Base-by-base conservation (phyloP, 2,329 filamentous ascomycete species). In the Paracoccidioides lutzii region DNA sequence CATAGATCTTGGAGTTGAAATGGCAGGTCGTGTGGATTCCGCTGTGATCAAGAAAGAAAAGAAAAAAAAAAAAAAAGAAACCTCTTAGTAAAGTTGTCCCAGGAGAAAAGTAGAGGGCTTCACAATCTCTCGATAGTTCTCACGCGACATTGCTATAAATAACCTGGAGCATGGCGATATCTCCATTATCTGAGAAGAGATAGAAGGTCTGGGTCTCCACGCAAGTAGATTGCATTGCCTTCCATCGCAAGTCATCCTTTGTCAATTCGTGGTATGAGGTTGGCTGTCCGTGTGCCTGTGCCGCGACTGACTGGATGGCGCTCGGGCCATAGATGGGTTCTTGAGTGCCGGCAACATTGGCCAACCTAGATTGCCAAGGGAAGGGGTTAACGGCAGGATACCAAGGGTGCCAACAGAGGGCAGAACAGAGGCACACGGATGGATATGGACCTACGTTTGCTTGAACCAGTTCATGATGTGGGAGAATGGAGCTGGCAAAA, bases 81-180 rank as follows among this genome's bases (percentile, higher is more conserved):
- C 33, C 52, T 48, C 53, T 55, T 52, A 59, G 57, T 51, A 50
- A 35, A 40, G 40, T 38, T 40, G 38, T 35, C 46, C n/a, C 14
- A 38, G 38, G 41, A 44, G 42, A 38, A 22, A 32, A 12, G 44
- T 6, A 46, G 32, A 43, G 8, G 12, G 38, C 37, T 30, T n/a
- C 49, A 30, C 15, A 35, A 30, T 35, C 49, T 22, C 35, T 22
- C 9, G 37, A 22, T 15, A n/a, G 15, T 52, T 62, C 85, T 73
- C 83, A 96, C 90, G 82, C 86, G 70, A 98, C 87, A 74, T 95
- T 96, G 77, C 88, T 97, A 78, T 97, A 95, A 71, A 98, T 95
- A 73, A 97, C 80, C 78, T 98, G 93, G 58, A 82, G 82, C 72
- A 95, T 81, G 54, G 80, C 88, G 61, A 90, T 72, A 60, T 84